Base-by-base conservation (phyloP, 192 early-diverging fungal genomes). In the Radiomyces spectabilis region DNA sequence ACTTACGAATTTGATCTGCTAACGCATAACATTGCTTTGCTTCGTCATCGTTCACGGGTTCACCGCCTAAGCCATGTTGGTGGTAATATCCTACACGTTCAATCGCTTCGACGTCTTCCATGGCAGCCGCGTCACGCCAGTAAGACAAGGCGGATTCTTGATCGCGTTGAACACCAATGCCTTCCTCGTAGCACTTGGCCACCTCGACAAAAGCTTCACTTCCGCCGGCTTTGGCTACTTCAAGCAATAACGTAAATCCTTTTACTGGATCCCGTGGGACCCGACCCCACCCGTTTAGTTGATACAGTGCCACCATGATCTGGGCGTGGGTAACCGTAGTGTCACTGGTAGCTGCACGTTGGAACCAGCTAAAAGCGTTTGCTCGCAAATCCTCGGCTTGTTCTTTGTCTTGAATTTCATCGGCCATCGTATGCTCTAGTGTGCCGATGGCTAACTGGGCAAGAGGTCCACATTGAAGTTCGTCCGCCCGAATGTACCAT, bases 171-270 rank as follows among this genome's bases (percentile, higher is more conserved):
- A 52, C 43, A 13, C 61, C 67, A 29, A 57, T 40, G 25, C 67
- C 67, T 8, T 54, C 19, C 25, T 69, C 60, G 42, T 69, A 69
- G 22, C 67, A 69, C 32, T 50, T 57, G 18, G 61, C 67, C 15
- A 69, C 41, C 27, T 47, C 43, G 7, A 47, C 22, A 26, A 59
- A 55, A 0, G 67, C 59, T 29, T 63, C 61, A n/a, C 52, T 51
- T 30, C 35, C 41, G 30, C 55, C 67, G 10, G 48, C 18, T 27
- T 59, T 31, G 7, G 67, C 60, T 16, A 55, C 44, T 22, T 33
- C 55, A 1, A 59, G 13, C 15, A 69, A 40, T 8, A 48, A 21
- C 1, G 34, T 41, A 15, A 69, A 63, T 21, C 51, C 67, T 1
- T 31, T 3, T 16, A 33, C 31, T 15, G 9, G 34, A 34, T 69